These are phyloP conservation scores for Evansstolkia leycettana DNA, from an alignment of 495 filamentous ascomycete genomes.

Conservation along the genomic window DNA sequence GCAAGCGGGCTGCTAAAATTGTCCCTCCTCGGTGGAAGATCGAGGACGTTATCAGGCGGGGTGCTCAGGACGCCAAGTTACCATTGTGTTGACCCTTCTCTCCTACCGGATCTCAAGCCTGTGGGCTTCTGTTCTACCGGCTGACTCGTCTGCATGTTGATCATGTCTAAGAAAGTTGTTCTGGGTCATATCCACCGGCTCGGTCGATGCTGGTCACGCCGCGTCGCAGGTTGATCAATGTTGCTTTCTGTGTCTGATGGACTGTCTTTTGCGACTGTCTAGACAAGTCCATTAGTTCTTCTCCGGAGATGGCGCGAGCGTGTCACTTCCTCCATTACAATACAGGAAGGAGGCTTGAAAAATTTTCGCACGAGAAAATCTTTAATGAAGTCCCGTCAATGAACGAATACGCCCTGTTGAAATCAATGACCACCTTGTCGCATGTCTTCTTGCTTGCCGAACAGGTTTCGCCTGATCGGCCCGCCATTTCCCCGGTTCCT, in stretches of 20 bases:
- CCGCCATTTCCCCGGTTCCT: neutral
- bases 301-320: no score
- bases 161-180: constrained; percentile 5
- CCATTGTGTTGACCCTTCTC: constrained; percentile 34
- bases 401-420: constrained; percentile 16
- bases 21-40: constrained; percentile 70
- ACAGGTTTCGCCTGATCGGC: neutral
- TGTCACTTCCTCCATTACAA: no score
- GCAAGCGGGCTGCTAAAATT: constrained; percentile 32
- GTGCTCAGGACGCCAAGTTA: constrained; percentile 67
- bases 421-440: constrained; percentile 1
- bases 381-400: constrained; percentile 19
- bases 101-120: neutral
- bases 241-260: constrained; percentile 9
- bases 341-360: no score
- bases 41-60: constrained; percentile 65
- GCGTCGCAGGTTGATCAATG: constrained; percentile 14
- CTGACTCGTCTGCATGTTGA: constrained; percentile 9
- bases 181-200: constrained; percentile 11
- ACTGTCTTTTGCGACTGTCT: constrained; percentile 2
- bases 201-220: constrained; percentile 32
- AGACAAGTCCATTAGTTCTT: no score
- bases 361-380: constrained; percentile 1
- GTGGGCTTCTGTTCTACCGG: neutral
- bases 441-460: neutral